Evolutionary conservation across 1,284 basidiomycete genomes (phyloP).

Genomic region (Puccinia triticina): DNA sequence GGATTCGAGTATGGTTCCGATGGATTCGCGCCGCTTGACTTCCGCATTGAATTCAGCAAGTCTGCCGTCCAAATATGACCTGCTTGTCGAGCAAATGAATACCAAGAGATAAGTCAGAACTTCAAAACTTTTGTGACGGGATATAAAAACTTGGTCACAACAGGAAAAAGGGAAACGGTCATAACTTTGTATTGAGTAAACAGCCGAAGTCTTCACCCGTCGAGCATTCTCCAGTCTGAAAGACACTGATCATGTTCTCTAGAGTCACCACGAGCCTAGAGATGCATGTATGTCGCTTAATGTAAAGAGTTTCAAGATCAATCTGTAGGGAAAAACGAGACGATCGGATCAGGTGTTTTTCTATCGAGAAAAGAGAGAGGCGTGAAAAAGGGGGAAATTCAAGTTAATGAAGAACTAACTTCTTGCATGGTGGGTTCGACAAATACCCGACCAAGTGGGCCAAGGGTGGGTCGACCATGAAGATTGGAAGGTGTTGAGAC

Average conservation of each 20-base stretch:
- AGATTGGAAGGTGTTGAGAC: background rate
- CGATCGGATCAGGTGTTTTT: background rate
- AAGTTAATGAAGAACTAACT: constrained; percentile 7
- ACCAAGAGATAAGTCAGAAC: background rate
- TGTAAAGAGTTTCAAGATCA: constrained; percentile 46
- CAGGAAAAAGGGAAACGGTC: background rate
- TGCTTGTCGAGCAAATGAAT: background rate
- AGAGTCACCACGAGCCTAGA: constrained; percentile 23
- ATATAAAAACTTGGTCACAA: background rate
- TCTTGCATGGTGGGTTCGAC: constrained; percentile 41
- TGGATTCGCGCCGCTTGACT: constrained; percentile 23
- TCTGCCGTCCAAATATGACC: constrained; percentile 32
- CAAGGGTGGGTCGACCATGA: background rate
- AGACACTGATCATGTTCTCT: constrained; percentile 26
- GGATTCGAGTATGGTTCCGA: background rate
- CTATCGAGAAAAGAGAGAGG: background rate
- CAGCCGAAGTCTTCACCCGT: constrained; percentile 43
- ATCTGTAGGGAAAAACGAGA: constrained; percentile 22
- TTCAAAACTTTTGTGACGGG: background rate
- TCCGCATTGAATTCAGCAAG: constrained; percentile 38
- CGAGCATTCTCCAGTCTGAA: constrained; percentile 26
- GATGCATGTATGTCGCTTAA: constrained; percentile 41
- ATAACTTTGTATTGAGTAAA: constrained; percentile 34
- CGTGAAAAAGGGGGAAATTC: background rate
- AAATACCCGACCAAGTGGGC: constrained; percentile 12